A percentile compares a stretch with the other conserved stretches of the same genome.
Conservation (phyloP, 2,329 filamentous ascomycete species). For the Botrytis aclada region DNA sequence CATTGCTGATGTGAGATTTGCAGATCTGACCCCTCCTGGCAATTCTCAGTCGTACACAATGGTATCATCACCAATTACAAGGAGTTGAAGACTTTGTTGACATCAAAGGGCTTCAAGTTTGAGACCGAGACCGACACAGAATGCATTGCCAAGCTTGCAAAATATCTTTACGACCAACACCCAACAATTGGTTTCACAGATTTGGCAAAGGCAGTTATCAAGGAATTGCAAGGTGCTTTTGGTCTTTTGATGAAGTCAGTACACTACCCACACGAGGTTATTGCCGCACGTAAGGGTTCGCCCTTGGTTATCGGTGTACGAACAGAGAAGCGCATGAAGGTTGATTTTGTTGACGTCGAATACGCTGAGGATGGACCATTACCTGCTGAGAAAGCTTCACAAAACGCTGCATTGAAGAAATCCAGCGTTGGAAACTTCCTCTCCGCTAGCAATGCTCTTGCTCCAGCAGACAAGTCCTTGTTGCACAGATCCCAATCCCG, state of each 20-base stretch:
- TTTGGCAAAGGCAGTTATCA: conserved; percentile 94
- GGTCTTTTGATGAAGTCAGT: conserved; percentile 97
- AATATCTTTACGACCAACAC: conserved; percentile 96
- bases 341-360: conserved; percentile 99
- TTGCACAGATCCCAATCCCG: conserved; percentile 98
- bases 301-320: conserved; percentile 95
- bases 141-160: conserved; percentile 97
- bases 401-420: conserved; percentile 97
- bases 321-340: conserved; percentile 99
- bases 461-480: conserved; percentile 93
- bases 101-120: conserved; percentile 94
- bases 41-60: conserved; percentile 98
- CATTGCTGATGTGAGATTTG: conserved; percentile 24
- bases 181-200: conserved; percentile 94
- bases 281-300: conserved; percentile 97
- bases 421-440: conserved; percentile 63
- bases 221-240: conserved; percentile 96
- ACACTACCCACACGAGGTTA: conserved; percentile 96
- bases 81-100: conserved; percentile 90
- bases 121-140: conserved; percentile 99
- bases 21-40: conserved; percentile 91
- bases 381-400: conserved; percentile 88
- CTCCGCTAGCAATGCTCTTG: conserved; percentile 67
- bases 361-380: conserved; percentile 81
- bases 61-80: conserved; percentile 99